Conservation (phyloP, 805 yeast species). For the Wickerhamomyces ciferrii region DNA sequence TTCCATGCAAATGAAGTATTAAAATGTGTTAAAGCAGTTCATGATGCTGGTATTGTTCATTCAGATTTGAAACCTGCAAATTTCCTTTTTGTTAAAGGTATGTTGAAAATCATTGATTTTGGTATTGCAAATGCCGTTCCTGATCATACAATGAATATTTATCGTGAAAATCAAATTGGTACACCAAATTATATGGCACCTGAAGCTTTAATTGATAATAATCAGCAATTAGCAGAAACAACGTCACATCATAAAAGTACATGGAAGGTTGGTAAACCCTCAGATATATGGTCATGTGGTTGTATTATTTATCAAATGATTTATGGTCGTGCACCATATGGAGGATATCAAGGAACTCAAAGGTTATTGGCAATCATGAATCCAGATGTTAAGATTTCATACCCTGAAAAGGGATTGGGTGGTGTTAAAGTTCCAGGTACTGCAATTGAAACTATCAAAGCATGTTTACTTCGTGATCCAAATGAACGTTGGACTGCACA, state of each 20-base stretch:
- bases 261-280: slow-evolving; percentile 87
- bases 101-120: slow-evolving; percentile 85
- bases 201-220: slow-evolving; percentile 74
- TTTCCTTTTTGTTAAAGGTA: slow-evolving; percentile 77
- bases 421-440: slow-evolving; percentile 61
- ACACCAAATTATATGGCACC: slow-evolving; percentile 99
- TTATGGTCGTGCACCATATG: slow-evolving; percentile 91
- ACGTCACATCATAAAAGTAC: slow-evolving; percentile 23
- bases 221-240: slow-evolving; percentile 14
- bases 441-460: slow-evolving; percentile 64
- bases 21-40: slow-evolving; percentile 84
- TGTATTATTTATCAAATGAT: slow-evolving; percentile 94
- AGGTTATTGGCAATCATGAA: slow-evolving; percentile 81
- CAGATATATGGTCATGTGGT: slow-evolving; percentile 98
- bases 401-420: slow-evolving; percentile 58
- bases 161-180: slow-evolving; percentile 87
- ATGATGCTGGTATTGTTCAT: slow-evolving; percentile 78
- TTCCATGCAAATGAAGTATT: slow-evolving; percentile 76
- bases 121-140: slow-evolving; percentile 95
- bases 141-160: slow-evolving; percentile 85
- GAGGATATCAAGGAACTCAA: slow-evolving; percentile 67
- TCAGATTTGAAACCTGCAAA: slow-evolving; percentile 73
- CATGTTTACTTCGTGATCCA: slow-evolving; percentile 72
- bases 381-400: slow-evolving; percentile 67
- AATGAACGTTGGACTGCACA: slow-evolving; percentile 57